Evolutionary conservation across 2,329 filamentous ascomycete species (phyloP), one percentile per base, ranked within the genome.

Genomic region (Didymosphaeria variabile): DNA sequence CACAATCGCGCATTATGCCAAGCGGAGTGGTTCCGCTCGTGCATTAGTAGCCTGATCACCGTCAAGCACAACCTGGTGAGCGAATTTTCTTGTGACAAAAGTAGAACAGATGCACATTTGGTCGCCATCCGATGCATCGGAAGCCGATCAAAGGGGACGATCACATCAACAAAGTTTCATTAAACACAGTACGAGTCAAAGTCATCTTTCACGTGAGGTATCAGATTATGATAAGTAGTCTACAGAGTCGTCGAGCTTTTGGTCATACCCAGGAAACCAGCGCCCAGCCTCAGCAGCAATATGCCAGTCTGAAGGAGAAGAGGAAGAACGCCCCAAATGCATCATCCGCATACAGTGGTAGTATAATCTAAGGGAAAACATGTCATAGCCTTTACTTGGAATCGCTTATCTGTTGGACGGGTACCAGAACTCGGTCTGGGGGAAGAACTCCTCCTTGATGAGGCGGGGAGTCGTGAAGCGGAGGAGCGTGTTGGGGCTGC

Each of bases 391-490:
- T 0, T 21, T 17, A 13, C 19, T 3, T 6, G 17, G 19, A 15
- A 21, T 12, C 12, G 3, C 17, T 19, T 51, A 61, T 61, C 78
- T 72, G 69, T 86, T 86, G 54, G 81, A 84, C 42, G 83, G 82
- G 70, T 86, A 86, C 65, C 76, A 69, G n/a, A 85, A 83, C 67
- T 79, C 76, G 12, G 67, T 69, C 51, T 77, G 76, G 4, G 77
- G 76, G 51, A 83, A 73, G 66, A 85, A 84, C 64, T 85, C 83
- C 73, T 86, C 84, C 75, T 86, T 86, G 65, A 86, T 79, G 40
- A 82, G 73, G 62, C 84, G 76, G 72, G 84, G 82, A 64, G 81
- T 85, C 55, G 85, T 83, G 67, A 86, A 86, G 55, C 84, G 73
- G n/a, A 77, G 75, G 66, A 86, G 71, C 62, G 85, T 69, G 59